Percentiles rank a stretch among this genome's conserved stretches.
These are phyloP conservation scores for Neofusicoccum kwambonambiense DNA, from an alignment of 2,329 filamentous ascomycete genomes.

Conservation along the genomic window DNA sequence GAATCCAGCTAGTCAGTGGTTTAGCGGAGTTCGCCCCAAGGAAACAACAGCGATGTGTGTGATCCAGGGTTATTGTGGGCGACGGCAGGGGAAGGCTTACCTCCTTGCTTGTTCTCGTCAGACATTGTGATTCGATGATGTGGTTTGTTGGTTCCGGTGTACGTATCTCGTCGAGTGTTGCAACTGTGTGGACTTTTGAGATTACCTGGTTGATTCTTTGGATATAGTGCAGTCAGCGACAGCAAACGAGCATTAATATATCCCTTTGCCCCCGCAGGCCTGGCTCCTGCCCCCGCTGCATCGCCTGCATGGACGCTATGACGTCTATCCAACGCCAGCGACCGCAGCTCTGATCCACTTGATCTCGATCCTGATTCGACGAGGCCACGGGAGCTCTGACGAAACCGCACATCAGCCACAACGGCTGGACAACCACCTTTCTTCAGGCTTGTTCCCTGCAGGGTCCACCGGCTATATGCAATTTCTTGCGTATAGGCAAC, in stretches of 20 bases:
- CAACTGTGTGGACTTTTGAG: neutral
- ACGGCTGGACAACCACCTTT: neutral
- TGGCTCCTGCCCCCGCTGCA: too few relatives aligned
- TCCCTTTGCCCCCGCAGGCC: neutral
- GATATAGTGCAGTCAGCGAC: neutral
- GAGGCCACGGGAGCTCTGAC: neutral
- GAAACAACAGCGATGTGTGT: neutral
- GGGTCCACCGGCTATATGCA: neutral
- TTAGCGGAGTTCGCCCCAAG: neutral
- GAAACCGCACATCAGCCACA: slow-evolving; percentile 6
- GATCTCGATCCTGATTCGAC: slow-evolving; percentile 30
- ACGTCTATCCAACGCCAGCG: slow-evolving; percentile 18
- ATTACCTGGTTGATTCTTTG: slow-evolving; percentile 10
- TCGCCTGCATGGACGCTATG: neutral
- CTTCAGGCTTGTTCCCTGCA: slow-evolving; percentile 6
- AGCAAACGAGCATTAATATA: neutral
- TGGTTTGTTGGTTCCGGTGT: neutral
- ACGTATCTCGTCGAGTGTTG: neutral
- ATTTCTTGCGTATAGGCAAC: neutral
- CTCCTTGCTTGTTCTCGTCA: slow-evolving; percentile 4
- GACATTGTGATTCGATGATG: neutral
- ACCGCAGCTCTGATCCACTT: slow-evolving; percentile 24
- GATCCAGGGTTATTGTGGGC: too few relatives aligned
- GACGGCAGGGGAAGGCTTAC: neutral
- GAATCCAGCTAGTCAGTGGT: neutral